Conservation (phyloP, 345 rosid genomes). For the Linum tenue region DNA sequence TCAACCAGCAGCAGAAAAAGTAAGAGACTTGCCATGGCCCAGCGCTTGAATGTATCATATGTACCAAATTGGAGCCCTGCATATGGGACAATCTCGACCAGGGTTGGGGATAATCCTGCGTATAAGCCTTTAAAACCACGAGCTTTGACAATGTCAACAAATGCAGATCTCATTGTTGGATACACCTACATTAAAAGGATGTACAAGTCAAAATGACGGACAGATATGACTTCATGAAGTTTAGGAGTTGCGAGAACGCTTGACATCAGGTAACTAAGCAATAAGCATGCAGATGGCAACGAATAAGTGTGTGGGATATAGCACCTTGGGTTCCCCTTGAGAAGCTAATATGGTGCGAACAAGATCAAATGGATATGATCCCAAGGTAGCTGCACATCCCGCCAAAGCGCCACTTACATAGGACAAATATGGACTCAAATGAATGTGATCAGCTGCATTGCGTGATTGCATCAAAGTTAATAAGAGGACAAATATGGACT, state of each 20-base stretch:
- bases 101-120: constrained; percentile 87
- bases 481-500: not conserved
- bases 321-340: constrained; percentile 97
- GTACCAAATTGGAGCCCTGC: constrained; percentile 98
- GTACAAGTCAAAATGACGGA: too few species aligned
- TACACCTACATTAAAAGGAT: constrained; percentile 44
- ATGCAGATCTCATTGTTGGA: constrained; percentile 94
- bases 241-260: not conserved
- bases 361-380: constrained; percentile 99
- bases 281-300: not conserved
- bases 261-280: constrained; percentile 2
- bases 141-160: constrained; percentile 51
- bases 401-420: constrained; percentile 84
- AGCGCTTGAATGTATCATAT: constrained; percentile 83
- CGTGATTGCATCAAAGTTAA: constrained; percentile 6
- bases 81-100: constrained; percentile 88
- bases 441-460: constrained; percentile 75
- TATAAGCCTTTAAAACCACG: constrained; percentile 85
- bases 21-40: constrained; percentile 55
- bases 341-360: constrained; percentile 85
- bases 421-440: constrained; percentile 73
- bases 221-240: not conserved
- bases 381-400: constrained; percentile 92
- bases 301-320: not conserved
- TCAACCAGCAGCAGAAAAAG: not conserved